Percentiles rank a stretch among this genome's conserved stretches.
Conservation (phyloP, 768 basidiomycete genomes). For the Coprinopsis strossmayeri region DNA sequence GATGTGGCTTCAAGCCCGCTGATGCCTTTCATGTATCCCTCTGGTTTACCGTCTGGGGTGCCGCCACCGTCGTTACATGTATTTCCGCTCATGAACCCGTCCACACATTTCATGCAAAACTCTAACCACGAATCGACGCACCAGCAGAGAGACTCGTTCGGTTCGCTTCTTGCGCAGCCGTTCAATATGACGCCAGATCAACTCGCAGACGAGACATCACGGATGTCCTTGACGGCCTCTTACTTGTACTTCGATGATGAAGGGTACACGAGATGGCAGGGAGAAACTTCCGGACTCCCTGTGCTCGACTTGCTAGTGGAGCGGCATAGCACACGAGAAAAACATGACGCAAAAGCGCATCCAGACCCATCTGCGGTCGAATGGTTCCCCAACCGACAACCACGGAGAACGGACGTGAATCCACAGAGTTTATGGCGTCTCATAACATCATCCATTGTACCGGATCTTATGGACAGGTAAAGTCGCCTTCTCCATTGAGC, state of each 20-base stretch:
- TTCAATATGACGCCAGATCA: constrained; percentile 33
- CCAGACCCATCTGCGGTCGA: constrained; percentile 30
- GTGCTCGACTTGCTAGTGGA: constrained; percentile 81
- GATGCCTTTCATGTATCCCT: constrained; percentile 36
- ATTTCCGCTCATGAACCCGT: constrained; percentile 76
- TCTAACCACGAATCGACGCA: constrained; percentile 35
- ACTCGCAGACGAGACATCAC: constrained; percentile 50
- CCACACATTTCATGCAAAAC: constrained; percentile 62
- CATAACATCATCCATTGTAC: constrained; percentile 79
- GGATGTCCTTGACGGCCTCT: constrained; percentile 64
- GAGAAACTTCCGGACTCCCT: constrained; percentile 88
- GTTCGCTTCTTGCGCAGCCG: constrained; percentile 30
- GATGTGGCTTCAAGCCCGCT: constrained; percentile 26
- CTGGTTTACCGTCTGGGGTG: constrained; percentile 44
- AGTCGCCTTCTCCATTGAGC: constrained; percentile 3
- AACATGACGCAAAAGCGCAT: constrained; percentile 20
- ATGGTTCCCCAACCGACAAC: constrained; percentile 83
- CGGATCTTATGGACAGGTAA: constrained; percentile 91
- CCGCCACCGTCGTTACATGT: constrained; percentile 76
- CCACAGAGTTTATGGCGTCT: constrained; percentile 85
- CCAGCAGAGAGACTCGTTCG: constrained; percentile 36
- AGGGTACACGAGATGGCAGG: constrained; percentile 85
- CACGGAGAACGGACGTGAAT: constrained; percentile 69
- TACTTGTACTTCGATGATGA: constrained; percentile 87
- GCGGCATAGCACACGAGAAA: constrained; percentile 40